Evolutionary conservation across 1,139 yeast genomes (phyloP), one percentile per base, ranked within the genome.

Genomic region (Ogataea hybrid): DNA sequence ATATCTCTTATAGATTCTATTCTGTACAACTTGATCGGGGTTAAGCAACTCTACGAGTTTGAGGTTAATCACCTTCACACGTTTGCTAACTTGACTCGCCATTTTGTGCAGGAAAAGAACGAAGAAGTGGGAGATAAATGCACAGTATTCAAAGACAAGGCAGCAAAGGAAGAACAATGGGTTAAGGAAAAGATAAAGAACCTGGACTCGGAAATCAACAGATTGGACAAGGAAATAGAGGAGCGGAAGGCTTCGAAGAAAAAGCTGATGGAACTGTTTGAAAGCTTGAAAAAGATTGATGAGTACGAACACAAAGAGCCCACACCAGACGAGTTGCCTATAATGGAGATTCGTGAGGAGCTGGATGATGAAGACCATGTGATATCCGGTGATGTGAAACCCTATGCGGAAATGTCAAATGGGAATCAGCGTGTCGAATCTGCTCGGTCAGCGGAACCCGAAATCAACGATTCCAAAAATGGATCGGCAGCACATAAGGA

Each of bases 311-410:
- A 12, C n/a, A 20, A 27, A 7, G 27, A 32, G 22, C 15, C 25
- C 16, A 25, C 18, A 12, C 47, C 67, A 25, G 73, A 69, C 39
- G 78, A 70, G 16, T 59, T 81, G 4, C 88, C 87, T 0, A 62
- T 81, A 14, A 80, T 89, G 81, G 97, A 89, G 44, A 89, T 89
- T 17, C 73, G 82, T 39, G 97, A 90, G 58, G 89, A 84, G 43
- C 63, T 90, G 32, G 96, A 89, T 60, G 95, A 85, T 1, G 80
- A 84, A 10, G 96, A 81, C 0, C 79, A 84, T 49, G 71, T 88
- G 1, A 58, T 83, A 0, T 60, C 51, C 12, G 67, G 71, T 9
- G 65, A 68, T 18, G 59, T 72, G 3, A 58, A 59, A 14, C 70
- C 70, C 1, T 55, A 52, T 20, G 44, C 20, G 6, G 20, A 18